Base-by-base conservation (phyloP, 2,329 filamentous ascomycete genomes). In the Ambrosiella beaveri region DNA sequence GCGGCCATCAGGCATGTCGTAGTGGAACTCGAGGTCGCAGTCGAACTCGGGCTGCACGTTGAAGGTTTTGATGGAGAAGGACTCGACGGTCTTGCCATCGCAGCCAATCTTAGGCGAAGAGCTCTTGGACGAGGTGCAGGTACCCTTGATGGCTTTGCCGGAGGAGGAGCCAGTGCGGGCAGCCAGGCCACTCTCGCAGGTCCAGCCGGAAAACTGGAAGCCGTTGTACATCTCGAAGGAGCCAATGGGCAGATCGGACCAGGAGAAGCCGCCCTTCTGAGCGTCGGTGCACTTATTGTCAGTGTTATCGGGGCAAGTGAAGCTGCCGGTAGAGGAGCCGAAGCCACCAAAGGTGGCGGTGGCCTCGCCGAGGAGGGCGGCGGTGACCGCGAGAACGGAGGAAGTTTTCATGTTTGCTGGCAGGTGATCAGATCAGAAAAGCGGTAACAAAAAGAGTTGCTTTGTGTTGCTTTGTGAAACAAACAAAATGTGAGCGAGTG, bases 1-100 rank as follows among this genome's bases (percentile, higher is more conserved):
- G 12, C 80, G 83, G 64, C 86, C 86, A 68, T 91, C 87, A 1
- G 81, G 78, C 88, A 96, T 95, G 65, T 75, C 78, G 72, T 91
- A 96, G 74, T 87, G 79, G 74, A 95, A 88, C 70, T 91, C 82
- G 57, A 97, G 73, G 62, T 90, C 82, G 64, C 80, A 82, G 70
- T 91, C 84, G 66, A 85, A 82, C 66, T 88, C 82, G 62, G 82
- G 77, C 51, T 80, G 81, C 64, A 96, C 74, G 63, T 91, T 76
- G 69, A 95, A 79, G 64, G 80, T 75, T 63, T 74, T 79, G 66
- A 95, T 81, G 40, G 89, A 93, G 75, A 95, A 93, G 63, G 77
- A 73, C 64, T 76, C 69, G 51, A 71, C 68, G 58, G 70, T 68
- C 60, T 71, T 65, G 54, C 68, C 67, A 60, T 72, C 71, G 60